Conservation (phyloP, 768 basidiomycete genomes). For the Dendrothele bispora region DNA sequence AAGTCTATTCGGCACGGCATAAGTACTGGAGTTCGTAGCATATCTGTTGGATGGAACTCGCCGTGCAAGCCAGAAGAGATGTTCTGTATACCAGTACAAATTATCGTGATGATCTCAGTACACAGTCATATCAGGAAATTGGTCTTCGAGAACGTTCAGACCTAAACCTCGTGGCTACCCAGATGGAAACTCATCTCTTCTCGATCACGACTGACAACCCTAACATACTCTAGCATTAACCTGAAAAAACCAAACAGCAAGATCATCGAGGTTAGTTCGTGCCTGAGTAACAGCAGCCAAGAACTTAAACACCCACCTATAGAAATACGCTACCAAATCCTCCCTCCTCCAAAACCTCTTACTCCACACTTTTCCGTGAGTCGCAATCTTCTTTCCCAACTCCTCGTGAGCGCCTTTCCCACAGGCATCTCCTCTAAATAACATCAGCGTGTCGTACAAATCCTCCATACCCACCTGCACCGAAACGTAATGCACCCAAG, state of each 20-base stretch:
- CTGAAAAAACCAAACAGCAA: conserved; percentile 19
- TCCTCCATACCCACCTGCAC: conserved; percentile 65
- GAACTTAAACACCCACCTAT: conserved; percentile 34
- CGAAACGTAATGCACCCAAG: conserved; percentile 78
- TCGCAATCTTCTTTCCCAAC: conserved; percentile 52
- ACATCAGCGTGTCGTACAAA: conserved; percentile 67
- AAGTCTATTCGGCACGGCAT: no score
- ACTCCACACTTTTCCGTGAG: conserved; percentile 52
- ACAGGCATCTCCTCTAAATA: conserved; percentile 66
- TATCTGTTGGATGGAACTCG: no score
- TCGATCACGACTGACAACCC: conserved; percentile 44
- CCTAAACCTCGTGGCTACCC: no score
- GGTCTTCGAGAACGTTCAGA: no score
- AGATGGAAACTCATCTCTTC: conserved; percentile 32
- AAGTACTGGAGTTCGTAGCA: no score
- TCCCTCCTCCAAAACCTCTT: conserved; percentile 49
- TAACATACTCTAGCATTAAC: conserved; percentile 48
- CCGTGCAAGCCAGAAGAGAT: no score
- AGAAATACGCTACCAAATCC: conserved; percentile 54
- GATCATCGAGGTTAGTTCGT: neutral
- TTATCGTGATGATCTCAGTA: no score
- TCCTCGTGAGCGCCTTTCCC: conserved; percentile 62
- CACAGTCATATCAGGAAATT: no score
- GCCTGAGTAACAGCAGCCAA: neutral
- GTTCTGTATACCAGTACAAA: no score